A percentile compares a stretch with the other conserved stretches of the same genome.
Evolutionary conservation across 2,329 filamentous ascomycete species (phyloP).

Genomic region (Chaetomium sp.): DNA sequence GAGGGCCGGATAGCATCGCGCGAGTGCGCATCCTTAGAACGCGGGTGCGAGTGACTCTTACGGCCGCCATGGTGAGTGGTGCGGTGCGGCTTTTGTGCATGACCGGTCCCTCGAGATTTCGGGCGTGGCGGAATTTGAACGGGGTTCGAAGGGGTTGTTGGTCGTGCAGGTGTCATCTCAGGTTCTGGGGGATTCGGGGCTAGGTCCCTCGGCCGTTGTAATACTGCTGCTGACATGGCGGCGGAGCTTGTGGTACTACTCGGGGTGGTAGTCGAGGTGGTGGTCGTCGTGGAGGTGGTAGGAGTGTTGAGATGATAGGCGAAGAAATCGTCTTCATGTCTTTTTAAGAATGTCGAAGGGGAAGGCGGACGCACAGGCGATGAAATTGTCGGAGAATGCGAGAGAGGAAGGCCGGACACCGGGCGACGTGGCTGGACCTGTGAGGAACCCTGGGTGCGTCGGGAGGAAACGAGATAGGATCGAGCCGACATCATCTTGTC

Average conservation of each 20-base stretch:
- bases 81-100: constrained; percentile 32
- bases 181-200: constrained; percentile 24
- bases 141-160: constrained; percentile 41
- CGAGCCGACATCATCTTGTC: constrained; percentile 35
- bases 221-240: constrained; percentile 22
- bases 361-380: constrained; percentile 11
- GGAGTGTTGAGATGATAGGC: neutral
- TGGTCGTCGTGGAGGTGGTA: too few species aligned
- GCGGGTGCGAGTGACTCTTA: constrained; percentile 27
- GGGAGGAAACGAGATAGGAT: constrained; percentile 34
- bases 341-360: constrained; percentile 17
- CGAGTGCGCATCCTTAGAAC: constrained; percentile 39
- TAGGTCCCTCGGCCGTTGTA: constrained; percentile 25
- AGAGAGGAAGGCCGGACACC: constrained; percentile 8
- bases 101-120: constrained; percentile 32
- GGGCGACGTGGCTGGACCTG: neutral
- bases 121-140: constrained; percentile 48
- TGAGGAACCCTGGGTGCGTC: constrained; percentile 19
- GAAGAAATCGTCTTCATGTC: constrained; percentile 27
- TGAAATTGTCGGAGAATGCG: constrained; percentile 16
- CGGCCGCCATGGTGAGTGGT: constrained; percentile 30
- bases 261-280: too few species aligned
- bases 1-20: constrained; percentile 52
- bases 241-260: neutral
- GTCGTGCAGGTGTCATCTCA: constrained; percentile 30